A percentile compares a stretch with the other conserved stretches of the same genome.
phyloP scores from a whole-genome alignment of 1,284 basidiomycete genomes.

The Irpex sp. region DNA sequence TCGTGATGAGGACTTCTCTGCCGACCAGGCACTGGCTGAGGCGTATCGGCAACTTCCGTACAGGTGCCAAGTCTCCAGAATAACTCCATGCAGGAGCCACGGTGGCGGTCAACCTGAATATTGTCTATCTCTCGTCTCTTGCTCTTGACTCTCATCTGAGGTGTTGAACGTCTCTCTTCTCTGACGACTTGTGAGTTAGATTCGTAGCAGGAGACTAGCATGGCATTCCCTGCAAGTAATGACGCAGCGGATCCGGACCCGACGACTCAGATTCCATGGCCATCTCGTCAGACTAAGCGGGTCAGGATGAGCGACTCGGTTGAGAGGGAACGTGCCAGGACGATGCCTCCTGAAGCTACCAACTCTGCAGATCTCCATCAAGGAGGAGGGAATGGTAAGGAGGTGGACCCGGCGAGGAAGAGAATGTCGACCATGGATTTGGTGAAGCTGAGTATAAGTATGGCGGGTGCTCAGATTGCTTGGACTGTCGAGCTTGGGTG shows the following conservation, averaged over 20 bases:
- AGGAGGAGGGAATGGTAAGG: constrained; percentile 17
- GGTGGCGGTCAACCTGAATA: too few relatives aligned
- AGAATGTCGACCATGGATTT: constrained; percentile 69
- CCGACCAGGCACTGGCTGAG: too few relatives aligned
- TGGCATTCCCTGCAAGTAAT: constrained; percentile 52
- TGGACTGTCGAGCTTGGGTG: constrained; percentile 92
- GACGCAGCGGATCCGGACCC: constrained; percentile 63
- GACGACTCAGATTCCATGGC: constrained; percentile 75
- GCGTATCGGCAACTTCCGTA: too few relatives aligned
- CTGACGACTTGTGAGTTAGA: background rate
- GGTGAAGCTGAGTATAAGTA: constrained; percentile 75
- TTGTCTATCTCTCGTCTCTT: background rate
- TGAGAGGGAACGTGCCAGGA: constrained; percentile 8
- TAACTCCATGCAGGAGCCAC: too few relatives aligned
- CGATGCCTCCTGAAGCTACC: background rate
- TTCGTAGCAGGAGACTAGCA: constrained; percentile 13
- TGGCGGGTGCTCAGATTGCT: constrained; percentile 89
- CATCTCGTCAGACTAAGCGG: constrained; percentile 33
- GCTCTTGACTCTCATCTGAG: background rate
- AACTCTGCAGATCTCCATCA: background rate
- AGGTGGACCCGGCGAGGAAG: constrained; percentile 19
- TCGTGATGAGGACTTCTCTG: too few relatives aligned
- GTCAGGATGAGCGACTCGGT: constrained; percentile 13
- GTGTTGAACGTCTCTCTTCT: background rate
- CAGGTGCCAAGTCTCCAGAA: too few relatives aligned